phyloP scores from a whole-genome alignment of 176 grass and related monocot species.

The Oryza longistaminata region DNA sequence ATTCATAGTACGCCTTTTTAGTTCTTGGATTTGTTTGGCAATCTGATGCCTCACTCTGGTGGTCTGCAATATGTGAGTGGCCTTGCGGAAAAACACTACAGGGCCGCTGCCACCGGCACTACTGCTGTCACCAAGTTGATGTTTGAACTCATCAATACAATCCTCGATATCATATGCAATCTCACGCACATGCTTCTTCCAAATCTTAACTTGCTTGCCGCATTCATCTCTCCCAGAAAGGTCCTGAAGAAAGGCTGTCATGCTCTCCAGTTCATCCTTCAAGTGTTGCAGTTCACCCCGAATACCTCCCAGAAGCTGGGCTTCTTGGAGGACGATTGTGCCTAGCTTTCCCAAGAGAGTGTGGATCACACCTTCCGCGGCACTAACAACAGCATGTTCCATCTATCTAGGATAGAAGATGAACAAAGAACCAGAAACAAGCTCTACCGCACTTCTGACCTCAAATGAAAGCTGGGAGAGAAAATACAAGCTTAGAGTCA shows the following conservation, averaged over 20 bases:
- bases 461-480: conserved; percentile 1
- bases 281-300: conserved; percentile 20
- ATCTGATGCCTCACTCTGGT: background rate
- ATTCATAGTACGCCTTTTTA: conserved; percentile 20
- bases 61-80: background rate
- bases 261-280: conserved; percentile 54
- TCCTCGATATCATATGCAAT: conserved; percentile 45
- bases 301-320: conserved; percentile 30
- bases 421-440: background rate
- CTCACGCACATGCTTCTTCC: conserved; percentile 49
- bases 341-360: conserved; percentile 41
- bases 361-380: conserved; percentile 5
- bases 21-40: conserved; percentile 40
- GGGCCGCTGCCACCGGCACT: background rate
- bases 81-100: background rate
- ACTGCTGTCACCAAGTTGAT: conserved; percentile 2
- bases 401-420: conserved; percentile 10
- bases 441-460: background rate
- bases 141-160: conserved; percentile 35
- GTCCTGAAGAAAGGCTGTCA: conserved; percentile 49
- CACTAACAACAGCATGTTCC: conserved; percentile 37
- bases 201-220: conserved; percentile 41
- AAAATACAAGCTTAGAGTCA: background rate
- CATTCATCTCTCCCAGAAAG: conserved; percentile 32
- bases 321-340: conserved; percentile 30